Evolutionary conservation across 805 yeast genomes (phyloP).

Genomic region (Candida fluviatilis): DNA sequence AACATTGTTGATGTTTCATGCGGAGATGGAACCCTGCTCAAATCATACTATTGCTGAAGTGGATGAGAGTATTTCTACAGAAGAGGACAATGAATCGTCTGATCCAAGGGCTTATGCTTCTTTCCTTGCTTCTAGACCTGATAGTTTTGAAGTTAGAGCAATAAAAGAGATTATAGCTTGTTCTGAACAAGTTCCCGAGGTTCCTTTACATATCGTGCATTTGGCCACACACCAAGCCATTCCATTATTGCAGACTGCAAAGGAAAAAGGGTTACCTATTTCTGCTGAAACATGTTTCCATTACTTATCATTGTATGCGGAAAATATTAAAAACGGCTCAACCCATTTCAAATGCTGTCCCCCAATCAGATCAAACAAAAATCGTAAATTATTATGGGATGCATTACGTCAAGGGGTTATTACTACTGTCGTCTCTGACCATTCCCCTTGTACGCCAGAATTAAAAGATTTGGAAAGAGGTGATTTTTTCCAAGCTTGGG

Average conservation of each 20-base stretch:
- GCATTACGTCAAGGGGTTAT: constrained; percentile 66
- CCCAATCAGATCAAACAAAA: constrained; percentile 76
- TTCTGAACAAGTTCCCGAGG: constrained; percentile 52
- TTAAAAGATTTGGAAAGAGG: constrained; percentile 78
- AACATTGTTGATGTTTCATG: constrained; percentile 87
- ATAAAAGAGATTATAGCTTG: constrained; percentile 66
- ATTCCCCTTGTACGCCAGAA: constrained; percentile 93
- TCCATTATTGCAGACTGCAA: constrained; percentile 68
- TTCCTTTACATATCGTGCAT: constrained; percentile 85
- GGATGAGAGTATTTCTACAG: constrained; percentile 37
- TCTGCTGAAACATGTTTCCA: constrained; percentile 95
- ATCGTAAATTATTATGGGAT: constrained; percentile 71
- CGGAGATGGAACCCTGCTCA: constrained; percentile 69
- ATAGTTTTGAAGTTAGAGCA: constrained; percentile 81
- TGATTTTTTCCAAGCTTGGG: constrained; percentile 93
- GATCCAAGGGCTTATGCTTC: constrained; percentile 67
- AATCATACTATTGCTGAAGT: constrained; percentile 10
- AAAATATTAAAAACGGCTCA: constrained; percentile 67
- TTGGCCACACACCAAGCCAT: constrained; percentile 81
- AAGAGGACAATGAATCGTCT: constrained; percentile 23
- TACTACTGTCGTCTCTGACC: constrained; percentile 89
- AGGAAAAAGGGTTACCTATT: constrained; percentile 52
- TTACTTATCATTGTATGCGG: constrained; percentile 75
- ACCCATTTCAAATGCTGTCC: constrained; percentile 95
- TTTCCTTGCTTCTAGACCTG: constrained; percentile 84